Conservation (phyloP, 495 filamentous ascomycete species). For the Penicillium roqueforti region DNA sequence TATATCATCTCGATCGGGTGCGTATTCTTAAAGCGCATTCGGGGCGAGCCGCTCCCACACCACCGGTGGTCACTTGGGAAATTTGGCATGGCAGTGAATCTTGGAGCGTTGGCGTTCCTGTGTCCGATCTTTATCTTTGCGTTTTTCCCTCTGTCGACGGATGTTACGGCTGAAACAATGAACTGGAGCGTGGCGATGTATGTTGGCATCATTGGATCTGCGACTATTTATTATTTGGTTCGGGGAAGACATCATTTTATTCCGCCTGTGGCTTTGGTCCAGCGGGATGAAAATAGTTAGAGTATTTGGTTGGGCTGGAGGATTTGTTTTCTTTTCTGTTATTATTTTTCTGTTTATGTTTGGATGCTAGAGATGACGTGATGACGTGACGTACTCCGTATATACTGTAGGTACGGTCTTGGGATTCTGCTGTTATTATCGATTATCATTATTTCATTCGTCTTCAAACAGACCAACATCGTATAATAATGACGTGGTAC, state of each 20-base stretch:
- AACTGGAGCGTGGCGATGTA: constrained; percentile 51
- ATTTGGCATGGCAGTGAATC: constrained; percentile 47
- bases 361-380: constrained; percentile 1
- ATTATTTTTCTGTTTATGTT: not conserved
- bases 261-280: constrained; percentile 42
- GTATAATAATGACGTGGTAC: not conserved
- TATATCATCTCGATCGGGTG: constrained; percentile 50
- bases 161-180: constrained; percentile 41
- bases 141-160: constrained; percentile 47
- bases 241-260: constrained; percentile 42
- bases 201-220: constrained; percentile 41
- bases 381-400: constrained; percentile 6
- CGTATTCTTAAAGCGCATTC: constrained; percentile 43
- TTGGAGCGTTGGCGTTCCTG: constrained; percentile 37
- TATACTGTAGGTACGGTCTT: constrained; percentile 1
- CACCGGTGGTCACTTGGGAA: constrained; percentile 48
- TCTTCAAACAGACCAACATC: not conserved
- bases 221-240: constrained; percentile 42
- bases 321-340: not conserved
- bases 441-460: not conserved
- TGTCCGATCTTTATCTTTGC: constrained; percentile 49
- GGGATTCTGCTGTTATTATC: not conserved
- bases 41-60: constrained; percentile 37
- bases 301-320: not conserved
- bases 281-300: constrained; percentile 25